Base-by-base conservation (phyloP, 1,139 yeast genomes). In the Blastobotrys buckinghamii region DNA sequence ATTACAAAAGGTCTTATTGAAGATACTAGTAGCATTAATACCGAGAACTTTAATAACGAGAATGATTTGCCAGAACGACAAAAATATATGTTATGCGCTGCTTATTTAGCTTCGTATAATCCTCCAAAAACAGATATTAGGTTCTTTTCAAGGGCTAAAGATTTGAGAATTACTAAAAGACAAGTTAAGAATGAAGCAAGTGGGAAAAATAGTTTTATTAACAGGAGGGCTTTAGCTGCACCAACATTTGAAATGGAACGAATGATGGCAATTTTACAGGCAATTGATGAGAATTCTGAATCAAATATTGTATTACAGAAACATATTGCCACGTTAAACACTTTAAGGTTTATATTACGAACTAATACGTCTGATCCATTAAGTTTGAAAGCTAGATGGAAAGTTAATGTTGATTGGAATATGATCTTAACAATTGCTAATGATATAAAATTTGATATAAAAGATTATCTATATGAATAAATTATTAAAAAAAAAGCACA, bases 61-160 rank as follows among this genome's bases (percentile, higher is more conserved):
- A 48, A 54, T 45, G 59, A 55, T 15, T 67, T 82, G 50, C 81
- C 87, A 0, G 60, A 65, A 12, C 73, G 75, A 49, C 75, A 86
- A n/a, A 81, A 81, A 59, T 81, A 71, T 57, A 67, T 84, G 2
- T 65, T 84, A 22, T 72, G 84, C 46, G 86, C 90, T 1, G 80
- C 87, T 0, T 84, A 81, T 58, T 68, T 84, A 48, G 89, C 90
- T 0, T 82, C 90, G 1, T 81, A 75, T 59, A 78, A 78, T 45
- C 79, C 80, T 6, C 78, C 81, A 3, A 76, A 76, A 52, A 70
- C 72, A 53, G 94, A 84, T 61, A 69, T 78, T 54, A 75, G 77
- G 39, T 69, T 74, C 50, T 84, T 83, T 55, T 79, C 90, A 40
- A 75, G 73, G 52, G 71, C 82, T 22, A 78, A 79, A 54, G 78